phyloP scores from a whole-genome alignment of 495 filamentous ascomycete species.

The Thermothielavioides terrestris region DNA sequence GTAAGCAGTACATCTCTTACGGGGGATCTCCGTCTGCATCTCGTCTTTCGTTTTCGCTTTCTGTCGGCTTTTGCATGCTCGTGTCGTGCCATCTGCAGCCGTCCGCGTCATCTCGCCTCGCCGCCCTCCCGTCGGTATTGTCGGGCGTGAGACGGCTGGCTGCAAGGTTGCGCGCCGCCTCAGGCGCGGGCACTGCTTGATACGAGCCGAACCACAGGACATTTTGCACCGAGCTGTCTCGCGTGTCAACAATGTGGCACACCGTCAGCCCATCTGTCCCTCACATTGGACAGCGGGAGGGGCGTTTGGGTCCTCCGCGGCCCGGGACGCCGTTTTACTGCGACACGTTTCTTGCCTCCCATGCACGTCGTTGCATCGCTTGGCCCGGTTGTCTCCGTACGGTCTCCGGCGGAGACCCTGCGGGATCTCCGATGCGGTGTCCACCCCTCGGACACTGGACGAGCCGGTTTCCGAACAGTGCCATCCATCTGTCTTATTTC shows the following conservation, averaged over 20 bases:
- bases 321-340: background rate
- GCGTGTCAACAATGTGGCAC: background rate
- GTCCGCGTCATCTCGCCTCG: background rate
- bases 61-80: conserved; percentile 28
- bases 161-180: conserved; percentile 6
- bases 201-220: background rate
- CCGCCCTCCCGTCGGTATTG: background rate
- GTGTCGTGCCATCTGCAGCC: background rate
- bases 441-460: background rate
- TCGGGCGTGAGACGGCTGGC: conserved; percentile 6
- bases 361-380: background rate
- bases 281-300: background rate
- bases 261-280: background rate
- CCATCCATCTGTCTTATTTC: background rate
- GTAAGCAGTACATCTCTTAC: conserved; percentile 43
- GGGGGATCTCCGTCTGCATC: conserved; percentile 2
- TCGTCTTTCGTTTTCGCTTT: conserved; percentile 21
- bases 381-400: background rate
- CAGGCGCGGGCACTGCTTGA: background rate
- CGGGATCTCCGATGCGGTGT: conserved; percentile 22
- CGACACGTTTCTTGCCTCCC: background rate
- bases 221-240: background rate
- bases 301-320: background rate
- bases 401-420: conserved; percentile 5
- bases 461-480: conserved; percentile 5